Base-by-base conservation (phyloP, 1,139 yeast genomes). In the Geotrichum fermentans region DNA sequence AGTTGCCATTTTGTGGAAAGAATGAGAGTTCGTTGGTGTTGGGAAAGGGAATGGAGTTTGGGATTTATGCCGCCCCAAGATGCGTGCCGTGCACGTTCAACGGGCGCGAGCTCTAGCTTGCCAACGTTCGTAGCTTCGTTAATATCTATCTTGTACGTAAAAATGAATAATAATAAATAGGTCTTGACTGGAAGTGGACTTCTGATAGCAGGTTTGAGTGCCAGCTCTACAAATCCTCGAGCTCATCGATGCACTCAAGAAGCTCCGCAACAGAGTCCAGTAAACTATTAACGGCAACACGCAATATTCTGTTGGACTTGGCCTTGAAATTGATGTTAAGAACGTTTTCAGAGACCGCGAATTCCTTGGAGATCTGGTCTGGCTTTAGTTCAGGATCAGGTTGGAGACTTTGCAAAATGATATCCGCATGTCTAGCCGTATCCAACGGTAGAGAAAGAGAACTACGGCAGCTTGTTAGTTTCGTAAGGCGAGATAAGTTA, bases 321-420 rank as follows among this genome's bases (percentile, higher is more conserved):
- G 84, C 90, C 4, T 66, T 62, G 56, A 83, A 81, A 1, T 57
- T 51, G 33, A 79, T 77, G 3, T 61, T 48, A 44, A 83, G 68
- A 58, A 58, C 45, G 65, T 50, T 54, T 3, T 57, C 56, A 1
- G 52, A 43, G 8, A 53, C 53, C 3, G 41, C 40, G 17, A 65
- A 51, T 32, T 32, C 47, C 41, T 59, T 57, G 14, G 55, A 41
- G 37, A 70, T 60, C 54, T 70, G 69, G 46, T 77, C 73, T 0
- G 82, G 80, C 61, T 79, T 82, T 54, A 88, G 71, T 28, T 84
- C 81, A 1, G 96, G 95, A 62, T 88, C 97, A 0, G 95, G 95
- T 1, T 69, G 60, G 24, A 89, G 71, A 0, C 88, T 71, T 16
- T 71, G 68, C 40, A 67, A 59, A 0, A 94, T 92, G 2, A 85